Evolutionary conservation across 768 basidiomycete genomes (phyloP).

Genomic region (Sutorius australiensis): DNA sequence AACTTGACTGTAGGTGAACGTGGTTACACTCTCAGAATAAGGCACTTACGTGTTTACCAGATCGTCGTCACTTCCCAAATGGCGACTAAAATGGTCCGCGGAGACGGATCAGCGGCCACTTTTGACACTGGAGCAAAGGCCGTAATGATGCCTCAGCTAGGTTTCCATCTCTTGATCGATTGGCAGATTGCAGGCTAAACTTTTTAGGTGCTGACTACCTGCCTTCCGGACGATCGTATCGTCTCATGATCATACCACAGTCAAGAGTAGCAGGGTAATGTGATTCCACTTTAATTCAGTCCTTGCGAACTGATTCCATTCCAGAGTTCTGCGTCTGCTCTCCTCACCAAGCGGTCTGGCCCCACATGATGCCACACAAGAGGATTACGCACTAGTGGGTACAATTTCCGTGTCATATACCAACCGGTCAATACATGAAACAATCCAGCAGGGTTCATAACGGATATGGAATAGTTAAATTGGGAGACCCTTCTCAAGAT

Average conservation of each 20-base stretch:
- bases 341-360: constrained; percentile 31
- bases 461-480: constrained; percentile 24
- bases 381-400: constrained; percentile 24
- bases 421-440: constrained; percentile 8
- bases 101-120: constrained; percentile 60
- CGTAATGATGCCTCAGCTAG: constrained; percentile 63
- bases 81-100: constrained; percentile 60
- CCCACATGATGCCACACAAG: constrained; percentile 12
- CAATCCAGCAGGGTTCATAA: constrained; percentile 15
- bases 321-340: constrained; percentile 40
- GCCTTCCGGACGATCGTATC: constrained; percentile 41
- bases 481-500: constrained; percentile 3
- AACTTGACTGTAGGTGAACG: constrained; percentile 45
- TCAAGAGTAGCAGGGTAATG: constrained; percentile 40
- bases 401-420: constrained; percentile 21
- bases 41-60: constrained; percentile 27
- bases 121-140: constrained; percentile 64
- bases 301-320: constrained; percentile 14
- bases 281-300: constrained; percentile 16
- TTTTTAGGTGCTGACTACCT: constrained; percentile 36
- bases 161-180: constrained; percentile 33
- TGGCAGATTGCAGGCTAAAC: neutral
- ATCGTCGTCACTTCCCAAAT: constrained; percentile 64
- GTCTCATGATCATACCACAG: constrained; percentile 40
- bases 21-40: neutral